Evolutionary conservation across 345 rosid genomes (phyloP).

Genomic region (Aegle marmelos): DNA sequence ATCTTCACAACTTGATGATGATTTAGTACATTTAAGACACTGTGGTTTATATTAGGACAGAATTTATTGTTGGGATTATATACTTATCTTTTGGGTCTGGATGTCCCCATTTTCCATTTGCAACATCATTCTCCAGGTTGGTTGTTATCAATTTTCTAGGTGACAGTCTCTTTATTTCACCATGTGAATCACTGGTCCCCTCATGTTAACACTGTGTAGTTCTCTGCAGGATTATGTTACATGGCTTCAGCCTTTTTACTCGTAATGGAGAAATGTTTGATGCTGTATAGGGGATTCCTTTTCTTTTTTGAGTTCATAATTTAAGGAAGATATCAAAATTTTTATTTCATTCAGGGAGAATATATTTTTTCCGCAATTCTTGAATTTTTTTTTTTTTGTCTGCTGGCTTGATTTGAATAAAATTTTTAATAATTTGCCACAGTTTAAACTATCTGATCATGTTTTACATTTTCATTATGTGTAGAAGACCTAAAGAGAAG

Average conservation of each 20-base stretch:
- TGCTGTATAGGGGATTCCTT: constrained; percentile 35
- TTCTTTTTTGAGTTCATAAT: constrained; percentile 9
- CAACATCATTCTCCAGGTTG: constrained; percentile 35
- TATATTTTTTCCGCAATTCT: not conserved
- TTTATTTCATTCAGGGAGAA: constrained; percentile 18
- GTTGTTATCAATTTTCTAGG: constrained; percentile 38
- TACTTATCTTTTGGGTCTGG: constrained; percentile 12
- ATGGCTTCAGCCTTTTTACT: constrained; percentile 56
- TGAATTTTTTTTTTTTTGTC: not conserved
- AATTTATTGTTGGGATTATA: constrained; percentile 32
- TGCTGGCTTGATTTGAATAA: constrained; percentile 3
- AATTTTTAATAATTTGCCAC: not conserved
- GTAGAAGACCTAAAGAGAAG: constrained; percentile 82
- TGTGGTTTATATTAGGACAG: constrained; percentile 61
- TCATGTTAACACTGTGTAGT: constrained; percentile 63
- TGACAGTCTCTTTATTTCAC: constrained; percentile 31
- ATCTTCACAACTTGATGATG: constrained; percentile 72
- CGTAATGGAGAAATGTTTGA: constrained; percentile 46
- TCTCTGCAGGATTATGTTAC: constrained; percentile 70
- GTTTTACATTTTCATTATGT: constrained; percentile 23
- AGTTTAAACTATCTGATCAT: constrained; percentile 3
- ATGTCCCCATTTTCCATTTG: constrained; percentile 10
- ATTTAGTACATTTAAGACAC: constrained; percentile 62
- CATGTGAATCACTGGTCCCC: constrained; percentile 32
- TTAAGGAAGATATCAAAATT: constrained; percentile 11